phyloP scores from a whole-genome alignment of 805 yeast species.

The Saccharomycopsis javanensis region DNA sequence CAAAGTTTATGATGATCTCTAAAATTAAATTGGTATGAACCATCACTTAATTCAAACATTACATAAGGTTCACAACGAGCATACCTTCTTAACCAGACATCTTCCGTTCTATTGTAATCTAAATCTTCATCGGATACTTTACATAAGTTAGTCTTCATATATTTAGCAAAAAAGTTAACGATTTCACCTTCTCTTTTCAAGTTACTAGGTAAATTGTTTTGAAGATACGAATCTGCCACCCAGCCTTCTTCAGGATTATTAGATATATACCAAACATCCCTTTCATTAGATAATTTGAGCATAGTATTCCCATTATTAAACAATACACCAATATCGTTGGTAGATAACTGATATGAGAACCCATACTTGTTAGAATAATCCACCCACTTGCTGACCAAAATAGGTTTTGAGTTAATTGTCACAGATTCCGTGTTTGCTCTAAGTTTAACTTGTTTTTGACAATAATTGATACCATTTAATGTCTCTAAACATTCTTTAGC shows the following conservation, averaged over 20 bases:
- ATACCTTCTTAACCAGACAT: constrained; percentile 72
- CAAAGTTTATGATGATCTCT: constrained; percentile 89
- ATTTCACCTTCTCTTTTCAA: constrained; percentile 70
- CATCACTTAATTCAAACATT: constrained; percentile 89
- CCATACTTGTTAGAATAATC: constrained; percentile 96
- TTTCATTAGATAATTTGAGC: constrained; percentile 55
- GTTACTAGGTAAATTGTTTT: constrained; percentile 34
- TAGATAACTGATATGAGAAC: constrained; percentile 82
- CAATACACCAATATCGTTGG: constrained; percentile 82
- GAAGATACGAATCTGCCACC: constrained; percentile 40
- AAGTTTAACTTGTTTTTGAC: constrained; percentile 38
- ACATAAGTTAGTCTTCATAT: constrained; percentile 85
- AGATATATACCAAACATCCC: constrained; percentile 55
- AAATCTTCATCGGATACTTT: constrained; percentile 52
- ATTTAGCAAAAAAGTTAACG: constrained; percentile 78
- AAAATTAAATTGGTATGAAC: constrained; percentile 88
- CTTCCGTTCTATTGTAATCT: constrained; percentile 38
- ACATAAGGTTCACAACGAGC: constrained; percentile 71
- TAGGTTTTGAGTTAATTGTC: constrained; percentile 39
- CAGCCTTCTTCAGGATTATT: constrained; percentile 42
- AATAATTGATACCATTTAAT: constrained; percentile 35
- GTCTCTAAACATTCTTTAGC: constrained; percentile 39
- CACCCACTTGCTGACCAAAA: constrained; percentile 89
- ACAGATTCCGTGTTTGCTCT: constrained; percentile 20
- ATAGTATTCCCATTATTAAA: constrained; percentile 82